Conservation (phyloP, 2,329 filamentous ascomycete genomes). For the Colletotrichum sp. region DNA sequence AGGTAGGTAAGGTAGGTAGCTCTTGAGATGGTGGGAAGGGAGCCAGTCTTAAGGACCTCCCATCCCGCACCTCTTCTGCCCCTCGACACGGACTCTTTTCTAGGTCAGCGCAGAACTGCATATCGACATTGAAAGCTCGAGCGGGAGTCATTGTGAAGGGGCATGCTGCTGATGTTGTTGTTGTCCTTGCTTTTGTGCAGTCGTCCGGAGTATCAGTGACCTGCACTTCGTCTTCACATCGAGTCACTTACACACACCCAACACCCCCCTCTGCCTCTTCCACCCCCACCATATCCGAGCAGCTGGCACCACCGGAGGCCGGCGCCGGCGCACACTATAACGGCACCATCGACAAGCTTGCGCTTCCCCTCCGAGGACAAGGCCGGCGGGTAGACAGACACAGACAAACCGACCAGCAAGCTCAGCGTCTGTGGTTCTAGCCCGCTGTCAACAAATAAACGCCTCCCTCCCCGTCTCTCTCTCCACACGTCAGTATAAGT, state of each 20-base stretch:
- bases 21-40: not conserved
- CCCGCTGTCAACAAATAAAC: constrained; percentile 7
- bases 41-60: not conserved
- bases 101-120: not conserved
- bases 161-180: not conserved
- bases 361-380: not conserved
- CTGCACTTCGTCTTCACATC: not conserved
- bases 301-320: not conserved
- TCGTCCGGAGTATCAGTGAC: not conserved
- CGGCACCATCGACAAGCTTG: not conserved
- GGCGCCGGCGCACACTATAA: constrained; percentile 2
- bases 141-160: not conserved
- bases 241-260: not conserved
- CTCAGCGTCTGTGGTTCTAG: not conserved
- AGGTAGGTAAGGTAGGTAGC: not conserved
- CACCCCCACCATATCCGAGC: not conserved
- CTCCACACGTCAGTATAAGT: constrained; percentile 16
- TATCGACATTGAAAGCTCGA: not conserved
- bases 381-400: not conserved
- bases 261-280: not conserved
- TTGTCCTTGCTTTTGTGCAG: not conserved
- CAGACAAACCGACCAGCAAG: not conserved
- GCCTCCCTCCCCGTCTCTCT: not conserved
- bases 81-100: not conserved
- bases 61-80: not conserved